Percentiles rank a stretch among this genome's conserved stretches.
Conservation (phyloP, 202 grass and related monocot species). For the Digitaria exilis region DNA sequence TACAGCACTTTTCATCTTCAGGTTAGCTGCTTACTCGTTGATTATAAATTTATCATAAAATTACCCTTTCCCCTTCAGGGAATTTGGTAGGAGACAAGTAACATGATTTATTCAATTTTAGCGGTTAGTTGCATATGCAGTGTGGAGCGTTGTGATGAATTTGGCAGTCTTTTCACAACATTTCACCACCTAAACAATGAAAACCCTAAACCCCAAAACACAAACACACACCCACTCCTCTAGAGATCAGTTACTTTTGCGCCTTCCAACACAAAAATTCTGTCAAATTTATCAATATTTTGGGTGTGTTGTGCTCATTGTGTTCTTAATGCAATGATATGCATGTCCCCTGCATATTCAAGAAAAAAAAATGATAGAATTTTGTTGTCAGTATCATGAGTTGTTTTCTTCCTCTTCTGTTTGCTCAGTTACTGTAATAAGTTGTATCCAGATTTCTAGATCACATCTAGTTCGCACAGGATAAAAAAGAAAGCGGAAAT, state of each 20-base stretch:
- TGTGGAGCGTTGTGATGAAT: neutral
- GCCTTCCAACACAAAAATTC: too few relatives aligned
- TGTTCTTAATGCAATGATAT: too few relatives aligned
- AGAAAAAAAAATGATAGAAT: too few relatives aligned
- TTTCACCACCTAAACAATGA: too few relatives aligned
- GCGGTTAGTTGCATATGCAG: neutral
- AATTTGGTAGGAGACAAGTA: slow-evolving; percentile 31
- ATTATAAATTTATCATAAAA: neutral
- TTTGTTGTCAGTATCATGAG: neutral
- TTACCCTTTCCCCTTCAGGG: neutral
- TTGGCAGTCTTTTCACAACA: too few relatives aligned
- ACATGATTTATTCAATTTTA: slow-evolving; percentile 14
- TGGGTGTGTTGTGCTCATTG: too few relatives aligned
- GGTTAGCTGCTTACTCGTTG: slow-evolving; percentile 54
- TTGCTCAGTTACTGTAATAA: neutral
- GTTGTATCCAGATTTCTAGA: neutral
- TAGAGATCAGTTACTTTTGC: too few relatives aligned
- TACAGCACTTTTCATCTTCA: slow-evolving; percentile 75
- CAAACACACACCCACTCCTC: too few relatives aligned
- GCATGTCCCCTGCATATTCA: too few relatives aligned
- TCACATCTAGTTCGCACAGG: neutral
- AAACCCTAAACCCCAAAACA: too few relatives aligned
- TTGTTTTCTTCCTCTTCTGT: neutral
- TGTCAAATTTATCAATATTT: too few relatives aligned
- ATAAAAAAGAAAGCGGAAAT: neutral